Conservation (phyloP, 768 basidiomycete species). For the Trametes punicea region DNA sequence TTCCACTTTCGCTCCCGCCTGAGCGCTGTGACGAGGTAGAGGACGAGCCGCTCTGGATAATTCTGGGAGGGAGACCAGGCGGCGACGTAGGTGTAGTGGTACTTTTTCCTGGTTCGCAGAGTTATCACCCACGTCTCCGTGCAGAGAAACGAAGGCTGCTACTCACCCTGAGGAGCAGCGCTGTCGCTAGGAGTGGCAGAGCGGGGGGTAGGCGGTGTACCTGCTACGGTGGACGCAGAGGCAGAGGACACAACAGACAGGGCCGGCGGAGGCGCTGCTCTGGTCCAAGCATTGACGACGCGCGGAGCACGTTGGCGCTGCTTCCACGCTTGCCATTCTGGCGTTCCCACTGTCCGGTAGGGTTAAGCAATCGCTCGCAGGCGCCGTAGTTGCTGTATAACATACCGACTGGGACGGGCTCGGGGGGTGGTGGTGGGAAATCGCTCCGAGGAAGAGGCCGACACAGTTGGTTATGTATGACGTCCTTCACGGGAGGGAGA, state of each 20-base stretch:
- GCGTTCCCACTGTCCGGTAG: conserved; percentile 23
- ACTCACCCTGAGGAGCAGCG: background rate
- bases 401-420: conserved; percentile 34
- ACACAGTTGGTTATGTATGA: conserved; percentile 38
- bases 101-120: background rate
- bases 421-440: conserved; percentile 28
- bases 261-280: background rate
- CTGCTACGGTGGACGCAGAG: background rate
- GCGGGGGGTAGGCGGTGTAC: background rate
- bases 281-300: background rate
- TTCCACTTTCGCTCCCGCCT: background rate
- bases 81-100: background rate
- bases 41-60: background rate
- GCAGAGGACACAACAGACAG: background rate
- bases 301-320: background rate
- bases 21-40: background rate
- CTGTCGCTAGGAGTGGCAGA: background rate
- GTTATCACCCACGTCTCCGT: background rate
- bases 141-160: background rate
- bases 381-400: too few relatives aligned
- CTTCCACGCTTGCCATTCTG: conserved; percentile 20
- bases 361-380: too few relatives aligned
- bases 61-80: background rate
- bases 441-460: conserved; percentile 39
- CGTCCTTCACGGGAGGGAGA: conserved; percentile 35